Evolutionary conservation across 2,329 filamentous ascomycete genomes (phyloP).

Genomic region (Parascedosporium putredinis): DNA sequence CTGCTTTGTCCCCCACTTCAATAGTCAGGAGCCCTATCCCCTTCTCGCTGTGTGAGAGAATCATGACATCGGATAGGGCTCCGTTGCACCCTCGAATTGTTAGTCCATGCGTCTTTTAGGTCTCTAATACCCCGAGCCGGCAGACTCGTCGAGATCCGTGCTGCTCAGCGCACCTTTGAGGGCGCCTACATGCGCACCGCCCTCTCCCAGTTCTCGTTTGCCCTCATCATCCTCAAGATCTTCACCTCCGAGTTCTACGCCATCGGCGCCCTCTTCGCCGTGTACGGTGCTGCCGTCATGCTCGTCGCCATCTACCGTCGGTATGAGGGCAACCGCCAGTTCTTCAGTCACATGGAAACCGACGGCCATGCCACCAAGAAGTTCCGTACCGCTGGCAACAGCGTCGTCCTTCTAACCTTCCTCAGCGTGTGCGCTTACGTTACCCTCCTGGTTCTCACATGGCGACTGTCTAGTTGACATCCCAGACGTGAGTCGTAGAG

Average conservation of each 20-base stretch:
- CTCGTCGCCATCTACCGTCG: slow-evolving; percentile 75
- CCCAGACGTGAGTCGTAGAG: no score
- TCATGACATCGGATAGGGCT: no score
- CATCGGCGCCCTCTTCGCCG: slow-evolving; percentile 90
- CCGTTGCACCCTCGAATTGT: no score
- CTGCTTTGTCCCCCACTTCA: no score
- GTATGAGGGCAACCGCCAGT: slow-evolving; percentile 87
- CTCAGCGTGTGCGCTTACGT: slow-evolving; percentile 49
- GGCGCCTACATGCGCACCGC: slow-evolving; percentile 94
- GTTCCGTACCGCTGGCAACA: slow-evolving; percentile 56
- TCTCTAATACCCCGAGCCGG: no score
- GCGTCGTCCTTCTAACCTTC: slow-evolving; percentile 44
- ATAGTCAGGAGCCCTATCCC: no score
- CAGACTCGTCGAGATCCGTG: slow-evolving; percentile 82
- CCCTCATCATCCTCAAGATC: slow-evolving; percentile 89
- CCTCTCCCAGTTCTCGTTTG: slow-evolving; percentile 88
- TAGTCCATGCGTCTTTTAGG: no score
- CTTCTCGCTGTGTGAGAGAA: no score
- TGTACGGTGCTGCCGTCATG: slow-evolving; percentile 79
- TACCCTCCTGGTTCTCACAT: slow-evolving; percentile 45
- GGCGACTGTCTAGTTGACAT: slow-evolving; percentile 24
- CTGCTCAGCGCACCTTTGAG: slow-evolving; percentile 92
- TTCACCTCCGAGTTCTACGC: slow-evolving; percentile 95
- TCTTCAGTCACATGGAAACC: slow-evolving; percentile 50
- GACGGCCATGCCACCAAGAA: slow-evolving; percentile 32